Evolutionary conservation across 2,329 filamentous ascomycete genomes (phyloP).

Genomic region (Monilinia fructicola): DNA sequence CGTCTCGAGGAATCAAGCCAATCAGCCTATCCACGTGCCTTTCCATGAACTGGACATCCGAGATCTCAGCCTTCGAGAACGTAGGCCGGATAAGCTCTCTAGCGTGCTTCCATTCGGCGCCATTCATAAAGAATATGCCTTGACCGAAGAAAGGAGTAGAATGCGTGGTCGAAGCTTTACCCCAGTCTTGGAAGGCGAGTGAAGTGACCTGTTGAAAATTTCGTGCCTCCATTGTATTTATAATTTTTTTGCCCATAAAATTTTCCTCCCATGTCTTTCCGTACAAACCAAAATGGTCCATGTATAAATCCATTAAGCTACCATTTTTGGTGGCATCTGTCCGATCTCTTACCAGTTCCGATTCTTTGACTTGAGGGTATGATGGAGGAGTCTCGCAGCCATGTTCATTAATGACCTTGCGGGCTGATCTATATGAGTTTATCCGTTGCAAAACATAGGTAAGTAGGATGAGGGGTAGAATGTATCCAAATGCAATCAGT

Average conservation of each 20-base stretch:
- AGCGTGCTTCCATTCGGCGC: constrained; percentile 15
- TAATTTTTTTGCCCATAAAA: background rate
- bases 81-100: constrained; percentile 16
- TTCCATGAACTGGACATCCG: constrained; percentile 17
- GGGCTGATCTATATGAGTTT: background rate
- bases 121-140: constrained; percentile 17
- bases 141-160: constrained; percentile 12
- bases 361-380: background rate
- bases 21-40: constrained; percentile 12
- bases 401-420: background rate
- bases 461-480: too few relatives aligned
- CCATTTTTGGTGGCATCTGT: constrained; percentile 8
- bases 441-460: background rate
- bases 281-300: constrained; percentile 5
- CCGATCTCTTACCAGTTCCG: constrained; percentile 6
- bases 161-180: constrained; percentile 12
- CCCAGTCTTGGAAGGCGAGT: constrained; percentile 8
- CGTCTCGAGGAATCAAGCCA: constrained; percentile 15
- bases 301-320: constrained; percentile 14
- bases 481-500: too few relatives aligned
- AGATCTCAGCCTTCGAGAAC: constrained; percentile 6
- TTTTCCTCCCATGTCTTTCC: constrained; percentile 17
- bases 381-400: background rate
- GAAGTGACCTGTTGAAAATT: constrained; percentile 16
- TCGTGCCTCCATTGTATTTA: constrained; percentile 17